Evolutionary conservation across 2,329 filamentous ascomycete species (phyloP).

Genomic region (Chaetomiaceae sp.): DNA sequence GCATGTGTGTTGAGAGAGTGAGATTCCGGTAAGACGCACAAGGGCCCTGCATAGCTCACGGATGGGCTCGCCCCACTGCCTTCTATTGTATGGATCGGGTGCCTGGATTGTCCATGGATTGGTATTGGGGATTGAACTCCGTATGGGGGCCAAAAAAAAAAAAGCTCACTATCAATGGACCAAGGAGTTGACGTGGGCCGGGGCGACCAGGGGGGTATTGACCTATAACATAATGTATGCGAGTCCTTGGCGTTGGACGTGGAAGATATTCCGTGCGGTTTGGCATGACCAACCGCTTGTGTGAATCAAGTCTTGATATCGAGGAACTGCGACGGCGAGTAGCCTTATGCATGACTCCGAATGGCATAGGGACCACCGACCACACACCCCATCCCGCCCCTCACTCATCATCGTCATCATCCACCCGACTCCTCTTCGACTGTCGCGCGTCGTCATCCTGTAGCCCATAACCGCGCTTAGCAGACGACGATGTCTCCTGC

Average conservation of each 20-base stretch:
- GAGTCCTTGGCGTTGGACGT: no score
- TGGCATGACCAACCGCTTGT: no score
- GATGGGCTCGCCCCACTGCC: neutral
- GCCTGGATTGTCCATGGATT: neutral
- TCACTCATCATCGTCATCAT: conserved; percentile 58
- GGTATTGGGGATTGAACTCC: neutral
- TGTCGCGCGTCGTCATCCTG: conserved; percentile 58
- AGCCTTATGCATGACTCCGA: neutral
- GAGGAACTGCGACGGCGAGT: no score
- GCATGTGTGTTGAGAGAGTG: neutral
- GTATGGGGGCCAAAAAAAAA: no score
- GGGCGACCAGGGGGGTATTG: no score
- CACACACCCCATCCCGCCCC: neutral
- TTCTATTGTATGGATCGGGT: neutral
- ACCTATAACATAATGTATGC: no score
- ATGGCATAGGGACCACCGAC: no score
- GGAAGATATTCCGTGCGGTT: no score
- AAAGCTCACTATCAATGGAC: neutral
- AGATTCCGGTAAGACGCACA: neutral
- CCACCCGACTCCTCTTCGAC: conserved; percentile 72
- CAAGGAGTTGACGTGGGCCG: neutral
- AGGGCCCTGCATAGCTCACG: neutral
- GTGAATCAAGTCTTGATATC: no score
- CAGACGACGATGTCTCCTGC: conserved; percentile 43
- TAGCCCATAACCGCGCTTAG: conserved; percentile 72